Percentiles rank a stretch among this genome's conserved stretches.
phyloP scores from a whole-genome alignment of 2,329 filamentous ascomycete species.

The Neobulgaria alba region DNA sequence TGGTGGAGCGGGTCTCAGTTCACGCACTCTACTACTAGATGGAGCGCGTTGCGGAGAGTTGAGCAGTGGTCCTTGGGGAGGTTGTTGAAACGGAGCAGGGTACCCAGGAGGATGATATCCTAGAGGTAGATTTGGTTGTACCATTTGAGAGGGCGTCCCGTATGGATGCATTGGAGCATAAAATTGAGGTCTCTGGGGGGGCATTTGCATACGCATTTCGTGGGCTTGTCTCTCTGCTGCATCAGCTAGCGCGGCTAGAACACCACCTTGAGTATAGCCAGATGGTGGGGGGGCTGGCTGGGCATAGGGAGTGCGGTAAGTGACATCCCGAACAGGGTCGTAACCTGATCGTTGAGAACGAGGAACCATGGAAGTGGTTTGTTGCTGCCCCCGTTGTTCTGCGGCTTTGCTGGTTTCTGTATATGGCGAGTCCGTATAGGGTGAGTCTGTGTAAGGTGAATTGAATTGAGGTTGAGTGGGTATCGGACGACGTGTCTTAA shows the following conservation, averaged over 20 bases:
- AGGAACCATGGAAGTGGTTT: slow-evolving; percentile 1
- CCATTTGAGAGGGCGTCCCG: too few species aligned
- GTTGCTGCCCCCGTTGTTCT: background rate
- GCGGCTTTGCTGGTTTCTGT: background rate
- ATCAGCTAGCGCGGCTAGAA: slow-evolving; percentile 1
- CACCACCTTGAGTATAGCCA: slow-evolving; percentile 3
- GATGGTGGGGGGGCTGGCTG: slow-evolving; percentile 11
- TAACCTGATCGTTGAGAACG: slow-evolving; percentile 14
- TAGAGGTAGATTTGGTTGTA: too few species aligned
- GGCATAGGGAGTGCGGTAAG: slow-evolving; percentile 7
- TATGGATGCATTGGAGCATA: background rate
- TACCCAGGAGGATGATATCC: too few species aligned
- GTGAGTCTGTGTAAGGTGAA: slow-evolving; percentile 3
- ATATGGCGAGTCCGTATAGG: background rate
- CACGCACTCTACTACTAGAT: background rate
- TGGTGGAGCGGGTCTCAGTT: background rate
- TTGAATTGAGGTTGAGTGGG: too few species aligned
- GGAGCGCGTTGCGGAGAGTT: background rate
- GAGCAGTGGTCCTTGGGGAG: too few species aligned
- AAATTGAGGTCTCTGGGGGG: background rate
- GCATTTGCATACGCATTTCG: background rate
- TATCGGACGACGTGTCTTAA: slow-evolving; percentile 1
- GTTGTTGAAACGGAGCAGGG: too few species aligned
- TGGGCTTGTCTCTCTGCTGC: background rate
- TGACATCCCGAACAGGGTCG: slow-evolving; percentile 5